Conservation (phyloP, 2,329 filamentous ascomycete species). For the Exophiala sp. region DNA sequence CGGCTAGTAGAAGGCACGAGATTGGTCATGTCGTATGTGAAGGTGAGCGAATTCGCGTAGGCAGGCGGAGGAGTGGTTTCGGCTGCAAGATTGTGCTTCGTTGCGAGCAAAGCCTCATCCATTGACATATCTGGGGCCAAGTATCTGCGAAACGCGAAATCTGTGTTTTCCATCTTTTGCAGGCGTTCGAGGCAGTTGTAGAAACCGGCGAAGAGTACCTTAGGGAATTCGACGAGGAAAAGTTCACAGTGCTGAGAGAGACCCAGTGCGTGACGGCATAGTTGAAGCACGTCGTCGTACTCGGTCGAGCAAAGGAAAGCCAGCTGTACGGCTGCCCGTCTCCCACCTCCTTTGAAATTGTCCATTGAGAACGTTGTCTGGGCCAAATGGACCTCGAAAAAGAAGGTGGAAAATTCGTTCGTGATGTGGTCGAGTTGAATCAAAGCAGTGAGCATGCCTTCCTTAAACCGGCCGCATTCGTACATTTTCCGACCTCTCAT, state of each 20-base stretch:
- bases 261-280: slow-evolving; percentile 25
- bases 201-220: slow-evolving; percentile 54
- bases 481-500: slow-evolving; percentile 29
- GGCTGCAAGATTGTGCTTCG: slow-evolving; percentile 1
- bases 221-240: slow-evolving; percentile 56
- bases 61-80: slow-evolving; percentile 19
- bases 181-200: slow-evolving; percentile 52
- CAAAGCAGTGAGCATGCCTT: slow-evolving; percentile 32
- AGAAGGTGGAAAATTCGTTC: slow-evolving; percentile 28
- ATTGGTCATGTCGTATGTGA: slow-evolving; percentile 26
- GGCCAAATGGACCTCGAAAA: slow-evolving; percentile 27
- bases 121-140: slow-evolving; percentile 20
- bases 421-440: slow-evolving; percentile 28
- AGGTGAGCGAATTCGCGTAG: slow-evolving; percentile 23
- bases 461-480: slow-evolving; percentile 28
- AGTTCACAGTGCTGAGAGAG: slow-evolving; percentile 17
- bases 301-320: slow-evolving; percentile 17
- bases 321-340: slow-evolving; percentile 22
- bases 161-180: slow-evolving; percentile 46
- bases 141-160: slow-evolving; percentile 26
- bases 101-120: neutral
- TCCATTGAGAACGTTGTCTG: slow-evolving; percentile 27
- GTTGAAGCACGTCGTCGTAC: slow-evolving; percentile 25
- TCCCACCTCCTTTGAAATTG: slow-evolving; percentile 10
- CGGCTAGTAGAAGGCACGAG: slow-evolving; percentile 11